Evolutionary conservation across 352 stramenopile species (phyloP).

Genomic region (Globisporangium emineosum): DNA sequence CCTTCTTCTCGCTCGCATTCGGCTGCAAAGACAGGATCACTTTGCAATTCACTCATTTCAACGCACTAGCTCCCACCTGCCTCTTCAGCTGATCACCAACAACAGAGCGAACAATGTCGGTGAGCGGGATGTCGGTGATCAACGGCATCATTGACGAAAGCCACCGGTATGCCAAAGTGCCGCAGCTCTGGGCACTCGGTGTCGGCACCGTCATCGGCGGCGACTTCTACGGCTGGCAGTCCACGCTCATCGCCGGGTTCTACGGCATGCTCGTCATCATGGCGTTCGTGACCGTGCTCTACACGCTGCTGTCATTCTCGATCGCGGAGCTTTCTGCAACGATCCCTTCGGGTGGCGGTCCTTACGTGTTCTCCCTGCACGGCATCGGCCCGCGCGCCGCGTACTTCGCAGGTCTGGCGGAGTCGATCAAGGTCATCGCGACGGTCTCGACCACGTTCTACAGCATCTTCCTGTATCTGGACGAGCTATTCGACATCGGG

Average conservation of each 20-base stretch:
- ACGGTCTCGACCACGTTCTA: constrained; percentile 46
- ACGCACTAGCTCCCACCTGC: no score
- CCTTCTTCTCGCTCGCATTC: neutral
- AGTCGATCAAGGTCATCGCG: constrained; percentile 59
- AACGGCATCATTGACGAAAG: neutral
- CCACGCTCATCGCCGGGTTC: constrained; percentile 50
- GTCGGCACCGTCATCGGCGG: constrained; percentile 55
- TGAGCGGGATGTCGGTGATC: constrained; percentile 6
- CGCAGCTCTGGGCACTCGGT: constrained; percentile 54
- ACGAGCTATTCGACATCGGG: constrained; percentile 41
- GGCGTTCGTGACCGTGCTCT: constrained; percentile 53
- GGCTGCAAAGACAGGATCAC: constrained; percentile 15
- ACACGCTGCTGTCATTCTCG: constrained; percentile 66
- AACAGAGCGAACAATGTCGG: neutral
- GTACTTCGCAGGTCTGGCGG: constrained; percentile 64
- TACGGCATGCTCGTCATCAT: constrained; percentile 58
- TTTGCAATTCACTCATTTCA: constrained; percentile 20
- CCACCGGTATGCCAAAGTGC: constrained; percentile 48
- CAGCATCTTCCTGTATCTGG: constrained; percentile 60
- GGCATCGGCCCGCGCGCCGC: constrained; percentile 45
- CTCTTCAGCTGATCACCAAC: neutral
- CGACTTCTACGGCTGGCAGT: constrained; percentile 70
- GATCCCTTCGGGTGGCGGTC: constrained; percentile 54
- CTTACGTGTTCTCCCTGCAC: constrained; percentile 67
- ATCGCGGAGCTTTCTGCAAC: constrained; percentile 68